A percentile compares a stretch with the other conserved stretches of the same genome.
Evolutionary conservation across 176 grass and related monocot species (phyloP).

Genomic region (Phoenix dactylifera): DNA sequence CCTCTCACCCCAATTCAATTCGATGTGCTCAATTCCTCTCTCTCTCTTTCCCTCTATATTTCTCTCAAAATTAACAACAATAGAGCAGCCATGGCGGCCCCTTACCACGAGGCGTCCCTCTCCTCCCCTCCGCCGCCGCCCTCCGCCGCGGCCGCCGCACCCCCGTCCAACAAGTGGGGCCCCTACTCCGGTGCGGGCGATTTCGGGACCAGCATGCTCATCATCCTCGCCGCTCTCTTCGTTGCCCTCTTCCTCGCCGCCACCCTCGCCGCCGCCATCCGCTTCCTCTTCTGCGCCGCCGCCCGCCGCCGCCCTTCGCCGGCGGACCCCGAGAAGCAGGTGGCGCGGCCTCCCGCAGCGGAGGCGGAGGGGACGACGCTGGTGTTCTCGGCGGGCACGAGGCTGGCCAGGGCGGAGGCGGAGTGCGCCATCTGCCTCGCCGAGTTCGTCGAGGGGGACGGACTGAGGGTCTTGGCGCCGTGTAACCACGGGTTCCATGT

Average conservation of each 20-base stretch:
- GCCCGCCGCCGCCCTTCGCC: not conserved
- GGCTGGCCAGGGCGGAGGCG: constrained; percentile 1
- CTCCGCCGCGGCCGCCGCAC: not conserved
- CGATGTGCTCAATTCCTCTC: no score
- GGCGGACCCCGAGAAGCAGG: constrained; percentile 13
- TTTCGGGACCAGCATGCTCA: constrained; percentile 31
- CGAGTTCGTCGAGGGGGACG: constrained; percentile 35
- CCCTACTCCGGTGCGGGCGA: constrained; percentile 25
- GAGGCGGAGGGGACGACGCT: constrained; percentile 1
- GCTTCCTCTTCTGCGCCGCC: constrained; percentile 7
- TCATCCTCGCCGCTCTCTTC: constrained; percentile 28
- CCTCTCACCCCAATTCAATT: no score
- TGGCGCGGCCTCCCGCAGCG: not conserved
- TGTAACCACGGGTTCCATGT: constrained; percentile 67
- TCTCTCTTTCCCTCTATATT: not conserved
- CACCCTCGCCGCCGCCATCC: constrained; percentile 7
- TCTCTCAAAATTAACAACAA: not conserved
- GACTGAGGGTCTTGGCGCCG: constrained; percentile 36
- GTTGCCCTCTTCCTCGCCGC: constrained; percentile 14
- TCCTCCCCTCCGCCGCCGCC: not conserved
- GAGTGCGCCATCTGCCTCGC: constrained; percentile 39
- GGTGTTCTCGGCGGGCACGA: not conserved
- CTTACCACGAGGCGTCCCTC: constrained; percentile 12
- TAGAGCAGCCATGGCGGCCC: no score
- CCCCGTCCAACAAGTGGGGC: constrained; percentile 18